Percentiles rank a stretch among this genome's conserved stretches.
These are phyloP conservation scores for Penicillium samsonianum DNA, from an alignment of 495 filamentous ascomycete genomes.

Conservation along the genomic window DNA sequence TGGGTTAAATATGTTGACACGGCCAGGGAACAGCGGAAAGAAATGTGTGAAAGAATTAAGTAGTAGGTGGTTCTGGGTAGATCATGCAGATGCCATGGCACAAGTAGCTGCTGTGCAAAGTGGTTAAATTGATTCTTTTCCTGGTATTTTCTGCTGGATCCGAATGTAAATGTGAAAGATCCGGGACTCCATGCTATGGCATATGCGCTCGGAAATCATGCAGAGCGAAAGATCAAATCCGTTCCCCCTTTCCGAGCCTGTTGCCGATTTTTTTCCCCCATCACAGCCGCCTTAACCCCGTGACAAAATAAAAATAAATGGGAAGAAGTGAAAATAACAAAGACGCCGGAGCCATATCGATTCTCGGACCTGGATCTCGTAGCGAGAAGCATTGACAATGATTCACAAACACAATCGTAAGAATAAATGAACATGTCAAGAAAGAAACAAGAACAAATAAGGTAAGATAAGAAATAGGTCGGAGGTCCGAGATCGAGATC, in stretches of 20 bases:
- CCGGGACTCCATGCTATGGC: slow-evolving; percentile 22
- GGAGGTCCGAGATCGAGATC: slow-evolving; percentile 18
- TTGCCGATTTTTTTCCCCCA: not conserved
- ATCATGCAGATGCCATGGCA: slow-evolving; percentile 4
- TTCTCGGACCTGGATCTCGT: slow-evolving; percentile 9
- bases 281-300: slow-evolving; percentile 2
- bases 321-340: slow-evolving; percentile 18
- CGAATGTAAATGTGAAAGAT: not conserved
- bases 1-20: not conserved
- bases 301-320: slow-evolving; percentile 15
- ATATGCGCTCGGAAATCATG: slow-evolving; percentile 26
- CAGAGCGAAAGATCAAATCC: slow-evolving; percentile 14
- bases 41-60: slow-evolving; percentile 11
- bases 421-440: slow-evolving; percentile 22
- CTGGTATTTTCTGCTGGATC: slow-evolving; percentile 5
- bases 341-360: slow-evolving; percentile 25
- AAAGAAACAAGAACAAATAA: slow-evolving; percentile 24
- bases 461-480: slow-evolving; percentile 18
- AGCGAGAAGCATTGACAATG: slow-evolving; percentile 26
- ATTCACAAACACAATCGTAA: slow-evolving; percentile 25
- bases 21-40: not conserved
- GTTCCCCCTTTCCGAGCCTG: slow-evolving; percentile 2
- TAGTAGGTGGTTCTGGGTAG: slow-evolving; percentile 1
- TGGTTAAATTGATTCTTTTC: slow-evolving; percentile 10
- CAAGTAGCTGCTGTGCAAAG: not conserved